Evolutionary conservation across 139 green algal species (phyloP).

Genomic region (Micractinium sp.): DNA sequence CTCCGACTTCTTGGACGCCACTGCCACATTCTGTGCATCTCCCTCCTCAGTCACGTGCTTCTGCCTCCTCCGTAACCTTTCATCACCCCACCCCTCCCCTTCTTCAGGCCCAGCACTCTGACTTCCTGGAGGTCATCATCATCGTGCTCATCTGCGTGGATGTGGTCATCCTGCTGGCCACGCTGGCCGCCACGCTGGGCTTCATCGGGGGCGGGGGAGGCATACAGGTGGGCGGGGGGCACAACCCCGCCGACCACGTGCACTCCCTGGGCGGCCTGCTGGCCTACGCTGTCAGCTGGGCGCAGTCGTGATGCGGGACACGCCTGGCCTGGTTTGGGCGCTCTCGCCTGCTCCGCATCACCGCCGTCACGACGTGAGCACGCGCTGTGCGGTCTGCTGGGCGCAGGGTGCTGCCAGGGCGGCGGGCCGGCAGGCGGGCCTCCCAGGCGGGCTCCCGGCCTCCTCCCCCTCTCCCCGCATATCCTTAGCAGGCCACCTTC

Average conservation of each 20-base stretch:
- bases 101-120: not conserved
- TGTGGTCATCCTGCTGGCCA: conserved; percentile 18
- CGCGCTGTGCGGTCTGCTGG: too few species aligned
- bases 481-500: too few species aligned
- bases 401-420: too few species aligned
- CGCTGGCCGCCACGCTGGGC: conserved; percentile 29
- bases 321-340: too few species aligned
- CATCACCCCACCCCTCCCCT: too few species aligned
- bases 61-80: too few species aligned
- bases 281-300: not conserved
- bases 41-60: too few species aligned
- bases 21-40: conserved; percentile 27
- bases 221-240: not conserved
- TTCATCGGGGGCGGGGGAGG: not conserved
- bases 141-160: conserved; percentile 30
- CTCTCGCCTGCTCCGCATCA: too few species aligned
- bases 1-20: conserved; percentile 13
- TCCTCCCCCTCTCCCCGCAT: too few species aligned
- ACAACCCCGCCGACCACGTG: not conserved
- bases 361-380: too few species aligned
- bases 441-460: too few species aligned
- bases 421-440: too few species aligned
- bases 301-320: not conserved
- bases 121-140: conserved; percentile 31
- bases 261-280: not conserved